Evolutionary conservation across 2,329 filamentous ascomycete species (phyloP), one percentile per base, ranked within the genome.

Genomic region (Cladosporium cucumerinum): DNA sequence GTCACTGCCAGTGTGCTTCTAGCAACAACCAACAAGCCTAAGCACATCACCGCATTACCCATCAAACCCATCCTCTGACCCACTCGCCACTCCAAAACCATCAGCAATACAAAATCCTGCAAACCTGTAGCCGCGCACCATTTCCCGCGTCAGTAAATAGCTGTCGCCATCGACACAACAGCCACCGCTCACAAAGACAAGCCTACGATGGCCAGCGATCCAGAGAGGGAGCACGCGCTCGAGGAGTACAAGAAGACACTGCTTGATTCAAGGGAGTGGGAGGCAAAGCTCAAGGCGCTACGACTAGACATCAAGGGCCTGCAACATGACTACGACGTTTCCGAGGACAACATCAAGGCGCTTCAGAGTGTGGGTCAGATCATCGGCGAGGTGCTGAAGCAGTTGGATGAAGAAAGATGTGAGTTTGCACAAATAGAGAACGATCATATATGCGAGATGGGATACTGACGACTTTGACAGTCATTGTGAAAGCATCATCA

Each of bases 291-390:
- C 67, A 99, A 98, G 84, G 87, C 89, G 61, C 83, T 99, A 73
- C 91, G 95, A 68, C 83, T 97, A 80, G 95, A 97, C 72, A 97
- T 99, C 79, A 99, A 98, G 83, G 92, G 90, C 66, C 81, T 98
- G 63, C 92, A 97, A 78, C 93, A 91, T 76, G 93, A 98, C 74
- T 99, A 93, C 75, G 94, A 99, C 78, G 88, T 94, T 71, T 98
- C 95, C 62, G 95, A 99, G 78, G 96, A 99, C 71, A 98, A 98
- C 82, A 98, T 99, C 85, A 99, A 99, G 84, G 95, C 95, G 71
- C 83, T 99, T 75, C 95, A 99, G 83, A 98, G 95, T 79, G 95
- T 99, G 63, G 95, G 95, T 59, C 95, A 99, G 82, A 99, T 99
- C 80, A 98, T 99, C 79, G 95, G 95, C 73, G 95, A 99, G 81